These are phyloP conservation scores for Colletotrichum spinosum DNA, from an alignment of 2,329 filamentous ascomycete genomes.

Conservation along the genomic window DNA sequence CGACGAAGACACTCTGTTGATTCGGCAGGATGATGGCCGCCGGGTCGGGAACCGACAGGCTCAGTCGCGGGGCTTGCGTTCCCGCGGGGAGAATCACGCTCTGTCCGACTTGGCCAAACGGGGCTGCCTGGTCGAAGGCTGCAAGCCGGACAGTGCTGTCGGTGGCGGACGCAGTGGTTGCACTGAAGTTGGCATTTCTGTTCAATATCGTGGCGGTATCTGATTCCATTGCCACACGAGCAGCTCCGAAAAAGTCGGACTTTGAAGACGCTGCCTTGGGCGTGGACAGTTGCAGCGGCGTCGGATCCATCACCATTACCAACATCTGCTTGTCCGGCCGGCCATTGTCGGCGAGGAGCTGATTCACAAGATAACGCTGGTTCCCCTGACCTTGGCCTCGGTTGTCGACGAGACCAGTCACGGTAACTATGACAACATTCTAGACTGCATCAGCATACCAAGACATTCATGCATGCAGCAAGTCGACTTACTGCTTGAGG, in stretches of 20 bases:
- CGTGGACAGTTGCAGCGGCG: conserved; percentile 48
- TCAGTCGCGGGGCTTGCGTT: conserved; percentile 44
- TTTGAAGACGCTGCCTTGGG: conserved; percentile 39
- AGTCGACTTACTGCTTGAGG: conserved; percentile 47
- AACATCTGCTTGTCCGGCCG: conserved; percentile 47
- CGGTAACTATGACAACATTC: conserved; percentile 53
- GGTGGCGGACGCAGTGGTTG: conserved; percentile 27
- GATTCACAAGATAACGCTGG: conserved; percentile 54
- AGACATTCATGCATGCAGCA: neutral
- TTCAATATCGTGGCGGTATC: neutral
- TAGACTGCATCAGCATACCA: conserved; percentile 37
- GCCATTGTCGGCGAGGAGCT: conserved; percentile 52
- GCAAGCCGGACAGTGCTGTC: conserved; percentile 38
- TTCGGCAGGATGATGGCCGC: conserved; percentile 51
- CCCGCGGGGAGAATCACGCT: conserved; percentile 50
- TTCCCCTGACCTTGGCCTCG: conserved; percentile 44
- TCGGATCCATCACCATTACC: conserved; percentile 52
- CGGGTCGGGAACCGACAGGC: conserved; percentile 50
- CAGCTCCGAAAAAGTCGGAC: conserved; percentile 39
- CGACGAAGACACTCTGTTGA: conserved; percentile 48
- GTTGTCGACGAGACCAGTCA: conserved; percentile 51
- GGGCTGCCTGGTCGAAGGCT: conserved; percentile 45
- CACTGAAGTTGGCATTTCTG: too few relatives aligned
- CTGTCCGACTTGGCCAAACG: conserved; percentile 49
- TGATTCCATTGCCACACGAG: conserved; percentile 4